Base-by-base conservation (phyloP, 495 filamentous ascomycete species). In the Podospora sp. region DNA sequence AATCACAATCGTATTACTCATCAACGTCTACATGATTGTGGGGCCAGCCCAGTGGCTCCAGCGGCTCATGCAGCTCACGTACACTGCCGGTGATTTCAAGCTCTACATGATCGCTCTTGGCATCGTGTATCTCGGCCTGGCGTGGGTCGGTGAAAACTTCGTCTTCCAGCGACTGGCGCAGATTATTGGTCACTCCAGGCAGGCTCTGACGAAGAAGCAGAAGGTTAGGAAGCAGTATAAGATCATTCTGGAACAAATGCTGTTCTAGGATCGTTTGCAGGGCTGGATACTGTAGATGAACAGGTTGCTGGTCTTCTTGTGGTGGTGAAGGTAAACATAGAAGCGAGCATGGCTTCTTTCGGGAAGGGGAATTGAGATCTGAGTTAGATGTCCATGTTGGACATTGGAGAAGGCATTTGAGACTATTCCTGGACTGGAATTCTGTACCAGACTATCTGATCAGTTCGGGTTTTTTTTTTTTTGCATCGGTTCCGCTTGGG, bases 171-270 rank as follows among this genome's bases (percentile, higher is more conserved):
- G 77, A 61, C 72, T 97, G 60, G 90, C 92, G n/a, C 86, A 86
- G 64, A 75, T 83, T 9, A 71, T 97, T 58, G 91, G 92, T 14
- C 80, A 76, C 33, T 60, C 84, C 24, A 89, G 86, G 71, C 73
- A 82, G 51, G 75, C 72, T 5, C 26, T 92, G 57, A 86, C 86
- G 0, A 83, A 83, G 62, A 79, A 81, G 71, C 77, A 81, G 33
- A 97, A 96, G 79, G 87, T 89, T 72, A 83, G 92, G 67, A 97
- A 97, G 76, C 81, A 89, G 77, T 97, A 97, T 74, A 99, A 98
- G 77, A 74, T 91, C 26, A 84, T 97, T 12, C 71, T 85, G 56
- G 91, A 94, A 73, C 81, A 87, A 58, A 92, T 96, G 91, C 80
- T 86, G 16, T 73, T 68, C 46, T 82, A 25, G n/a, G 27, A 21